phyloP scores from a whole-genome alignment of 1,284 basidiomycete species.

The Irpex sp. region DNA sequence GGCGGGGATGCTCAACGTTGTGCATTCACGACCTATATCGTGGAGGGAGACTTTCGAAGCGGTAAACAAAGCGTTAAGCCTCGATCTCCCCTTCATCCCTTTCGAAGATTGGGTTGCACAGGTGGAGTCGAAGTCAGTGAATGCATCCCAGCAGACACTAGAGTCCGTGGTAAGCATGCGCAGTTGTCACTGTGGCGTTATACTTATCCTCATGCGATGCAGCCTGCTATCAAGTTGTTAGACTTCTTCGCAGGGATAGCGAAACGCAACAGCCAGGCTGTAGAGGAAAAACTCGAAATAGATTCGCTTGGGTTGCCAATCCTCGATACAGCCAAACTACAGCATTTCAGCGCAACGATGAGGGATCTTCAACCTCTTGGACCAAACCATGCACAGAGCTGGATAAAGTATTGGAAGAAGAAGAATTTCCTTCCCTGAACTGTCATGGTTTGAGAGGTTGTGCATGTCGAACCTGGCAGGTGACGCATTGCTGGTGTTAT shows the following conservation, averaged over 20 bases:
- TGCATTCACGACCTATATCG: conserved; percentile 10
- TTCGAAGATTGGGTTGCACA: conserved; percentile 8
- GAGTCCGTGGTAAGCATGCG: conserved; percentile 4
- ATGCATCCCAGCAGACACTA: conserved; percentile 2
- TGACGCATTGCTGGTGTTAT: too few species aligned
- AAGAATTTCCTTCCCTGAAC: not conserved
- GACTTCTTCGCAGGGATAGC: conserved; percentile 10
- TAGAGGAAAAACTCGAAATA: not conserved
- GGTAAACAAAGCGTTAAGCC: conserved; percentile 2
- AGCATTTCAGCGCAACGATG: conserved; percentile 1
- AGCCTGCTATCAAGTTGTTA: conserved; percentile 14
- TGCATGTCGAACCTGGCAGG: too few species aligned
- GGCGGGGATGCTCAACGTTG: conserved; percentile 12
- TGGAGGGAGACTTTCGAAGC: conserved; percentile 8
- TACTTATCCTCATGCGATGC: not conserved
- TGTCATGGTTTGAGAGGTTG: not conserved
- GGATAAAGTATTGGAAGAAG: conserved; percentile 9
- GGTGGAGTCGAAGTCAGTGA: conserved; percentile 7
- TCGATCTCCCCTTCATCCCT: conserved; percentile 4
- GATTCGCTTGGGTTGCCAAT: conserved; percentile 12
- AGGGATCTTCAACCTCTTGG: not conserved
- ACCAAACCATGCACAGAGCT: conserved; percentile 1
- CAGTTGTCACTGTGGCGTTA: not conserved
- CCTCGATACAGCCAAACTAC: conserved; percentile 1
- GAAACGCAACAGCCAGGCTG: not conserved